Percentiles rank a stretch among this genome's conserved stretches.
Conservation (phyloP, 352 stramenopile species). For the Phytopythium delawarense region DNA sequence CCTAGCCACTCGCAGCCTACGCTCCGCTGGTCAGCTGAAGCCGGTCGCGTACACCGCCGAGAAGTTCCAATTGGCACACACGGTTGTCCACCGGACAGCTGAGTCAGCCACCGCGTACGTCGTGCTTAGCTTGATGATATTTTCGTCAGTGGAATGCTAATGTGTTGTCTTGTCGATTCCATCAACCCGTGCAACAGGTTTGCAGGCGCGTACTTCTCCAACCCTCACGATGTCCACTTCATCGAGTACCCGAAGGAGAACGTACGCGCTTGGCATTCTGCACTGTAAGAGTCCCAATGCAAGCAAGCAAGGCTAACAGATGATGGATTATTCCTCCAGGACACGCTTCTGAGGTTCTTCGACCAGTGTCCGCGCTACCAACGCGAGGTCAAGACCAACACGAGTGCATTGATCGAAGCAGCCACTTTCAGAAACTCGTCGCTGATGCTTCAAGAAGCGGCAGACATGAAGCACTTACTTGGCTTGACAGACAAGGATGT, state of each 20-base stretch:
- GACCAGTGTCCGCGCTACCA: constrained; percentile 52
- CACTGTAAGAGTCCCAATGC: too few species aligned
- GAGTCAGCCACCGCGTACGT: constrained; percentile 52
- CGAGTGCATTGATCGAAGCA: constrained; percentile 21
- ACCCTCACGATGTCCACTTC: constrained; percentile 37
- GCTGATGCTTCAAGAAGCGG: constrained; percentile 10
- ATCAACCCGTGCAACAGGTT: constrained; percentile 28
- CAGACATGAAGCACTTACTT: constrained; percentile 17
- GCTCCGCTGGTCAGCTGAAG: constrained; percentile 13
- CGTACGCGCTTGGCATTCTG: constrained; percentile 6
- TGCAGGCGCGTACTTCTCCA: constrained; percentile 43
- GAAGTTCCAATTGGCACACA: constrained; percentile 50
- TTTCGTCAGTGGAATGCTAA: not conserved
- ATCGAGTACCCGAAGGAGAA: constrained; percentile 31
- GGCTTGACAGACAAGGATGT: constrained; percentile 20
- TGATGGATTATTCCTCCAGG: constrained; percentile 11
- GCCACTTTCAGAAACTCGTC: constrained; percentile 27
- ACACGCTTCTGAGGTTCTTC: constrained; percentile 53
- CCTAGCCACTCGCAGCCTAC: constrained; percentile 23
- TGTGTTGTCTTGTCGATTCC: not conserved
- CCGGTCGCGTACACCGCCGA: constrained; percentile 25
- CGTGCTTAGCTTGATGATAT: not conserved
- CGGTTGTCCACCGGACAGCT: constrained; percentile 43
- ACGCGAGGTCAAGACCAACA: constrained; percentile 41
- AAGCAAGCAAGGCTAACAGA: too few species aligned